These are phyloP conservation scores for Venustampulla echinocandica DNA, from an alignment of 495 filamentous ascomycete species.

Conservation along the genomic window DNA sequence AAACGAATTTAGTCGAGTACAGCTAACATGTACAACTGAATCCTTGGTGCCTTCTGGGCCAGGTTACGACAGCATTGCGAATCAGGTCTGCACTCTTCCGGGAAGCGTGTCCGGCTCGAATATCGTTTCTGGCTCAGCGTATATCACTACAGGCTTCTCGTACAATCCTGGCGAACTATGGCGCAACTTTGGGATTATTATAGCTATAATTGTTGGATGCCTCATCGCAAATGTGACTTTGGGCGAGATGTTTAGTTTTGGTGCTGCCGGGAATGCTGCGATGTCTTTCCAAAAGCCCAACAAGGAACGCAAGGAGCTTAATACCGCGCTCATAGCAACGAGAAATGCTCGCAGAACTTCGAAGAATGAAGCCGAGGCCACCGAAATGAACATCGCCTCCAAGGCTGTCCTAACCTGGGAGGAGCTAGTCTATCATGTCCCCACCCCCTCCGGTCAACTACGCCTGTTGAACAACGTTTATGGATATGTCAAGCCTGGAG, in stretches of 20 bases:
- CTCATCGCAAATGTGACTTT: constrained; percentile 59
- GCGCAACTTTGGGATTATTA: constrained; percentile 63
- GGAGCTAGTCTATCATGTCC: constrained; percentile 55
- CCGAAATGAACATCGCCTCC: constrained; percentile 60
- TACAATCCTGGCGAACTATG: constrained; percentile 54
- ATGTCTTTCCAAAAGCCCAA: constrained; percentile 65
- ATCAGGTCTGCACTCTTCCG: constrained; percentile 23
- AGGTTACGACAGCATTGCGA: constrained; percentile 27
- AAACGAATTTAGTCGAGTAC: constrained; percentile 58
- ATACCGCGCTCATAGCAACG: constrained; percentile 52
- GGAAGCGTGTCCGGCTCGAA: constrained; percentile 15
- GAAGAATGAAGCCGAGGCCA: constrained; percentile 42
- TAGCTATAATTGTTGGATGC: constrained; percentile 58
- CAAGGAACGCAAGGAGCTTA: constrained; percentile 58
- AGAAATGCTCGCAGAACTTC: constrained; percentile 44
- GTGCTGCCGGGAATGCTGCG: constrained; percentile 57
- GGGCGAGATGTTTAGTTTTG: constrained; percentile 65
- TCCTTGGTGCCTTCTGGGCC: constrained; percentile 31
- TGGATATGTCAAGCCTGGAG: constrained; percentile 73
- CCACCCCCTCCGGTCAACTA: constrained; percentile 49
- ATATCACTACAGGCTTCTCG: constrained; percentile 32
- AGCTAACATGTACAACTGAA: constrained; percentile 13
- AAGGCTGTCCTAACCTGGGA: constrained; percentile 54
- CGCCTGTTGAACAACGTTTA: constrained; percentile 63
- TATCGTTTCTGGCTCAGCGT: constrained; percentile 29